Percentiles rank a stretch among this genome's conserved stretches.
These are phyloP conservation scores for Ascodesmis nigricans DNA, from an alignment of 495 filamentous ascomycete genomes.

Conservation along the genomic window DNA sequence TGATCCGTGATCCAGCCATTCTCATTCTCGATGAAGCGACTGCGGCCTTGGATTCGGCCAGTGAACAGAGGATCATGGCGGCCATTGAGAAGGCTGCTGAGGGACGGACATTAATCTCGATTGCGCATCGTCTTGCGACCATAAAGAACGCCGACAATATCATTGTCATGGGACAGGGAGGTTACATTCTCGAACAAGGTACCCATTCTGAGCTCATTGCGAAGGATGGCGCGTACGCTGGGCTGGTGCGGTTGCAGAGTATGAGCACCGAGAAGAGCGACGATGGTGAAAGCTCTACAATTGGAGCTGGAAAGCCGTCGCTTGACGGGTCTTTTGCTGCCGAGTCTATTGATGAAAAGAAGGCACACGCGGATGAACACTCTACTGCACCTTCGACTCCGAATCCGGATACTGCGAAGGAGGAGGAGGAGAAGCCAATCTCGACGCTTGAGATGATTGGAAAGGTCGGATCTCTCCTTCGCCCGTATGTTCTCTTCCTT, in stretches of 20 bases:
- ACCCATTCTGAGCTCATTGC: constrained; percentile 43
- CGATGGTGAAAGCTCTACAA: constrained; percentile 1
- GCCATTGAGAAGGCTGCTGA: constrained; percentile 44
- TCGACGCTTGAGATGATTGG: neutral
- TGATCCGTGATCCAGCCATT: constrained; percentile 44
- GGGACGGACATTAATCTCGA: constrained; percentile 60
- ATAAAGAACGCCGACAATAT: constrained; percentile 54
- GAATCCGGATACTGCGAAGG: neutral
- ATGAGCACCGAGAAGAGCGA: too few species aligned
- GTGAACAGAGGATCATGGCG: constrained; percentile 14
- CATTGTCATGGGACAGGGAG: constrained; percentile 47
- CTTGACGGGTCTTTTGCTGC: too few species aligned
- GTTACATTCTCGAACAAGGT: constrained; percentile 39
- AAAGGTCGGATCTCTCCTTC: constrained; percentile 5
- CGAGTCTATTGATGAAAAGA: too few species aligned
- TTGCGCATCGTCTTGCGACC: constrained; percentile 52
- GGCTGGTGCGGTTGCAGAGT: constrained; percentile 38
- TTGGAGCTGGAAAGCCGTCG: too few species aligned
- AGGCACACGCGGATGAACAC: too few species aligned
- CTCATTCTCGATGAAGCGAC: constrained; percentile 64
- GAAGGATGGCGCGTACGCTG: constrained; percentile 31
- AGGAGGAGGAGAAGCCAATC: neutral
- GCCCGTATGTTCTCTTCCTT: constrained; percentile 11
- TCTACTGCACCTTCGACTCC: neutral
- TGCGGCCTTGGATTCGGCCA: constrained; percentile 28